A percentile compares a stretch with the other conserved stretches of the same genome.
These are phyloP conservation scores for Xylariaceae sp. DNA, from an alignment of 2,329 filamentous ascomycete genomes.

Conservation along the genomic window DNA sequence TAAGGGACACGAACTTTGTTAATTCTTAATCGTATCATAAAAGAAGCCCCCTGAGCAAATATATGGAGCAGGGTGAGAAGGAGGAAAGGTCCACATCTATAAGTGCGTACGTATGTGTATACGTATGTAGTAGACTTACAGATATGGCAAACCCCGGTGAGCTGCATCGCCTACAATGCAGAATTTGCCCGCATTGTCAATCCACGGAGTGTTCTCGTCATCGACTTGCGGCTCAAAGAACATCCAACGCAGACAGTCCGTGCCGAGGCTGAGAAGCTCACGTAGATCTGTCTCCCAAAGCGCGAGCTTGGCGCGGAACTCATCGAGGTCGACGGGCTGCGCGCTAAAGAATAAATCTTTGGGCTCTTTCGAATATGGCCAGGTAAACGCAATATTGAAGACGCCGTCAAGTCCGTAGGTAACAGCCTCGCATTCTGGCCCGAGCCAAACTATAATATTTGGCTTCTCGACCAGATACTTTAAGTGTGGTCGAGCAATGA, in stretches of 20 bases:
- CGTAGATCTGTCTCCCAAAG: constrained; percentile 29
- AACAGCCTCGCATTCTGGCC: constrained; percentile 31
- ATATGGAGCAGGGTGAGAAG: background rate
- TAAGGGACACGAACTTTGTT: background rate
- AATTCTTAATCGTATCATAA: background rate
- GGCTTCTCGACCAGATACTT: constrained; percentile 26
- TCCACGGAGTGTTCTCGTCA: constrained; percentile 26
- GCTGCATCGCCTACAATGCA: constrained; percentile 34
- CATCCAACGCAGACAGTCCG: constrained; percentile 24
- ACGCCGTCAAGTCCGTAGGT: constrained; percentile 30
- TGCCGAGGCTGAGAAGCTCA: constrained; percentile 30
- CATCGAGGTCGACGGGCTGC: constrained; percentile 26
- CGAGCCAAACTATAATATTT: constrained; percentile 33
- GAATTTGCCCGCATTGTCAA: constrained; percentile 24
- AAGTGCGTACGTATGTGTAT: background rate
- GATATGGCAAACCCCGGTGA: constrained; percentile 29
- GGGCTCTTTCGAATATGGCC: constrained; percentile 30
- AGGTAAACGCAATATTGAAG: constrained; percentile 33
- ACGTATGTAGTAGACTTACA: constrained; percentile 25
- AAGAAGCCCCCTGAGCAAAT: background rate
- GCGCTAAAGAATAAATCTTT: constrained; percentile 29
- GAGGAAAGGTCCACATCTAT: too few relatives aligned
- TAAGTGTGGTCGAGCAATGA: constrained; percentile 24
- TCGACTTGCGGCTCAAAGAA: constrained; percentile 30
- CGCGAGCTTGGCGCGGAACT: constrained; percentile 20